Percentiles rank a stretch among this genome's conserved stretches.
Evolutionary conservation across 805 yeast species (phyloP).

Genomic region (Ogataea ganodermae): DNA sequence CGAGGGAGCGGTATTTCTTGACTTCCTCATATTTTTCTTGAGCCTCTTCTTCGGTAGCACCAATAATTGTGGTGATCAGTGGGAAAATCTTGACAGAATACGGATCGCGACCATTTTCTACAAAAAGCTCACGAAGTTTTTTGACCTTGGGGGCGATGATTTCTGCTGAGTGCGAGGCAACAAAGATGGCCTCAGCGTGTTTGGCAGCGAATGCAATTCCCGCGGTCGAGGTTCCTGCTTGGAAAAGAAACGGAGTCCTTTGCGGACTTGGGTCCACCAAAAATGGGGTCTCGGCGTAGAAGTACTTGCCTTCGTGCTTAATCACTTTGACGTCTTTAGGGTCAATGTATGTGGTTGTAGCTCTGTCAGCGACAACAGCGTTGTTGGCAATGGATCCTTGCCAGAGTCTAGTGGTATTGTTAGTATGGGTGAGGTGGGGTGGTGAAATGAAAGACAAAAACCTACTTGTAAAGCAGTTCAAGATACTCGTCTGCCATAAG

Average conservation of each 20-base stretch:
- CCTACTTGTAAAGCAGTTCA: constrained; percentile 28
- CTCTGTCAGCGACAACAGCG: constrained; percentile 31
- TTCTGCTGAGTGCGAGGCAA: constrained; percentile 30
- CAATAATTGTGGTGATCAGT: constrained; percentile 7
- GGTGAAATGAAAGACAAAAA: not conserved
- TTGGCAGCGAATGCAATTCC: constrained; percentile 36
- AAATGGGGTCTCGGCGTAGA: constrained; percentile 33
- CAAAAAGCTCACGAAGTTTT: constrained; percentile 10
- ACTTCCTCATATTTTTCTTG: constrained; percentile 8
- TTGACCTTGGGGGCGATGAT: constrained; percentile 11
- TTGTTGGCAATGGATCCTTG: constrained; percentile 36
- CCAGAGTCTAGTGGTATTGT: constrained; percentile 18
- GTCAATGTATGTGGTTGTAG: constrained; percentile 32
- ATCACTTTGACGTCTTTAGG: constrained; percentile 30
- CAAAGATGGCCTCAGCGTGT: constrained; percentile 34
- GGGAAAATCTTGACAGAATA: constrained; percentile 11
- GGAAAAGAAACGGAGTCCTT: constrained; percentile 34
- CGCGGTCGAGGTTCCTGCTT: constrained; percentile 34
- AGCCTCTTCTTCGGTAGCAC: constrained; percentile 10
- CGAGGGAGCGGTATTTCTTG: constrained; percentile 12
- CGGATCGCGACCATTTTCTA: constrained; percentile 11
- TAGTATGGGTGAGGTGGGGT: constrained; percentile 1
- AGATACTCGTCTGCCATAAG: constrained; percentile 33
- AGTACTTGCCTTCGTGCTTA: constrained; percentile 33
- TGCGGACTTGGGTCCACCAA: constrained; percentile 34